Evolutionary conservation across 352 stramenopile genomes (phyloP).

Genomic region (Pythium rhizo-oryzae): DNA sequence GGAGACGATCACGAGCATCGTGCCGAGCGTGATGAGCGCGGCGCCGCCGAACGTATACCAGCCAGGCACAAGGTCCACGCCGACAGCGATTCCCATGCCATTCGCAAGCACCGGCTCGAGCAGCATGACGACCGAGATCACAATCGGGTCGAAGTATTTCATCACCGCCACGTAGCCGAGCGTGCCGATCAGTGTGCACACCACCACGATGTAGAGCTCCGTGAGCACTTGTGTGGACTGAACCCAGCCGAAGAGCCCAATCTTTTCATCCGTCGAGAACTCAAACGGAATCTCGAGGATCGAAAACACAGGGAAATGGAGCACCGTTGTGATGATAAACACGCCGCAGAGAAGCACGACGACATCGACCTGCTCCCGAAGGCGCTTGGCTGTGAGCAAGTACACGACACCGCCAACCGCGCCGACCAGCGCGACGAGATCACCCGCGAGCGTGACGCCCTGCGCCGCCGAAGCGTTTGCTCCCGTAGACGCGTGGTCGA

Average conservation of each 20-base stretch:
- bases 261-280: constrained; percentile 64
- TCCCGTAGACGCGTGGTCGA: constrained; percentile 49
- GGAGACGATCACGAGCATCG: constrained; percentile 69
- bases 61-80: constrained; percentile 79
- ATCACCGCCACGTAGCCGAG: constrained; percentile 88
- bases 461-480: constrained; percentile 35
- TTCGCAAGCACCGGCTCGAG: constrained; percentile 84
- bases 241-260: constrained; percentile 89
- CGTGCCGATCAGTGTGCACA: constrained; percentile 87
- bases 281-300: constrained; percentile 66
- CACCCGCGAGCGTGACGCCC: constrained; percentile 53
- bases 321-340: constrained; percentile 66
- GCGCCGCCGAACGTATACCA: constrained; percentile 67
- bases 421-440: constrained; percentile 76
- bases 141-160: constrained; percentile 93
- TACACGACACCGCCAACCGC: constrained; percentile 77
- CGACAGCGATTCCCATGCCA: constrained; percentile 71
- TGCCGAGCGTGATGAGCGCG: constrained; percentile 69
- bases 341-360: constrained; percentile 64
- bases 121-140: constrained; percentile 89
- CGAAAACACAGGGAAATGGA: constrained; percentile 71
- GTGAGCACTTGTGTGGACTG: constrained; percentile 61
- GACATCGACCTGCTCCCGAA: constrained; percentile 71
- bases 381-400: constrained; percentile 69
- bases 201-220: constrained; percentile 84